Percentiles rank a stretch among this genome's conserved stretches.
Evolutionary conservation across 208 protist species (phyloP).

Genomic region (Trypanosoma caninum): DNA sequence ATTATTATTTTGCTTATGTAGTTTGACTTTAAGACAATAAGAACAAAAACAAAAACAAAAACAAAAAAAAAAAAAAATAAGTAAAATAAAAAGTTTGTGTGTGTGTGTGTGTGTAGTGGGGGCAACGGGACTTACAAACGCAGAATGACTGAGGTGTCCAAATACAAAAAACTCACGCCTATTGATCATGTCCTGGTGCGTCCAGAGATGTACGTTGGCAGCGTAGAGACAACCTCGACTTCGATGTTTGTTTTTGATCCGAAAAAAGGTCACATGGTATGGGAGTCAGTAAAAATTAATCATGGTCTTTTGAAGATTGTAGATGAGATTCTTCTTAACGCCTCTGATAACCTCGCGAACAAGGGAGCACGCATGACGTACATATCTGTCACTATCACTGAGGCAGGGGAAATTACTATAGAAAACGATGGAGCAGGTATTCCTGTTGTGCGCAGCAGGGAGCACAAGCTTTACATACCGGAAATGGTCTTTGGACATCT

Average conservation of each 20-base stretch:
- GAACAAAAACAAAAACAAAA: too few relatives aligned
- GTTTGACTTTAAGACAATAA: too few relatives aligned
- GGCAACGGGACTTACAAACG: background rate
- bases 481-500: constrained; percentile 98
- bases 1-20: constrained; percentile 10
- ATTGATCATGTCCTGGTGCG: constrained; percentile 97
- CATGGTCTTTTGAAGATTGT: constrained; percentile 97
- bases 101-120: background rate
- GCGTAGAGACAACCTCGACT: constrained; percentile 75
- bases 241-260: constrained; percentile 91
- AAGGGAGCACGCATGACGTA: constrained; percentile 68
- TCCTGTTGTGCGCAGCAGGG: constrained; percentile 89
- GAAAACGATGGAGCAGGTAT: constrained; percentile 96
- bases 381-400: constrained; percentile 91
- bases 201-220: constrained; percentile 98
- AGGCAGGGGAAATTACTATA: constrained; percentile 86
- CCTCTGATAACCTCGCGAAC: constrained; percentile 95
- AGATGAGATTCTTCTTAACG: constrained; percentile 99
- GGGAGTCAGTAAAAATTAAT: constrained; percentile 92
- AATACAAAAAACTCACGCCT: constrained; percentile 91
- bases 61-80: too few relatives aligned
- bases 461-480: constrained; percentile 94
- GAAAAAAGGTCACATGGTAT: constrained; percentile 75
- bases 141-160: constrained; percentile 74
- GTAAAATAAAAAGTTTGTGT: background rate